Evolutionary conservation across 2,329 filamentous ascomycete genomes (phyloP), one percentile per base, ranked within the genome.

Genomic region (Neospermospora avenae): DNA sequence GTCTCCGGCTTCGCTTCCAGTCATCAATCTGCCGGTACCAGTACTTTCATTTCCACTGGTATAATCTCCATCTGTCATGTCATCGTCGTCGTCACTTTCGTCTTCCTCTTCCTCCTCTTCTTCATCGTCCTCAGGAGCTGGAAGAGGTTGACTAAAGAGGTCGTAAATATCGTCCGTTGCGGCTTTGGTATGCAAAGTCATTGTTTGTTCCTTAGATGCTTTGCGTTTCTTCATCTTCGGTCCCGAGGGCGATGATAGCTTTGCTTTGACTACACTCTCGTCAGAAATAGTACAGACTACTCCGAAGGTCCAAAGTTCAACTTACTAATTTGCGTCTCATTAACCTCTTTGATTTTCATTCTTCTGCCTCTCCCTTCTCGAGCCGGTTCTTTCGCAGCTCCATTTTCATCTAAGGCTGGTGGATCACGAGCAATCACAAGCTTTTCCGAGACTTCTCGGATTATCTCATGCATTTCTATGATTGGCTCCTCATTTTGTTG

Each of bases 151-250:
- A 70, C 95, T 98, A 76, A 98, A 99, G 51, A 99, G 91, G 60
- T 92, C 92, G 70, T 98, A 98, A 55, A 99, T 97, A 68, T 99
- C 95, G 68, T 98, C 93, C 63, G 93, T 97, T 4, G 95, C 95
- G 65, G 95, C 93, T 68, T 85, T 90, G 13, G 95, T 99, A 72
- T 98, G 92, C 66, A 99, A 84, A 0, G 95, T 99, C 93, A 99
- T 97, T 1, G 95, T 99, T n/a, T 93, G 90, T 74, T 98, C 93
- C 37, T 80, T 77, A 11, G 81, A 81, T 2, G 75, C 66, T 67
- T 74, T 68, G 68, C 86, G 87, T 73, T 89, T 95, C 65, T 87
- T 89, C 58, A 93, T 81, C 74, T 96, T 98, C 3, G 86, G 86
- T n/a, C 87, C 84, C 0, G 90, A 90, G 0, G 93, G 93, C 1